phyloP scores from a whole-genome alignment of 2,329 filamentous ascomycete genomes.

The Calonectria fujianensis region DNA sequence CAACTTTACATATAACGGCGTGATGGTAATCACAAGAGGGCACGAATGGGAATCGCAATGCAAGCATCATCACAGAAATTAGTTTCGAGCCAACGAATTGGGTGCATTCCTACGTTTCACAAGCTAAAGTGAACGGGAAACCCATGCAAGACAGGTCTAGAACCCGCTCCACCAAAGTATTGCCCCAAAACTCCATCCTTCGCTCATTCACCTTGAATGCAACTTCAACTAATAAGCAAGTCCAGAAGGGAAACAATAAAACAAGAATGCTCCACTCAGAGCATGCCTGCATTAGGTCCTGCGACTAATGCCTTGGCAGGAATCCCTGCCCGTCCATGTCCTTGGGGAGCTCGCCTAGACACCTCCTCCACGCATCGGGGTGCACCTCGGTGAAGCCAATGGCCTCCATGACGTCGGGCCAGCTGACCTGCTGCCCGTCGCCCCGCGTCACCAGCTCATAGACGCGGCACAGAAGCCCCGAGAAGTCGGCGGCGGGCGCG shows the following conservation, averaged over 20 bases:
- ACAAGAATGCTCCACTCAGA: not conserved
- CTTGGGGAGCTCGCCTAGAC: slow-evolving; percentile 42
- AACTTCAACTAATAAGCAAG: not conserved
- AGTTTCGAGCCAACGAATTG: not conserved
- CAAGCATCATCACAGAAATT: not conserved
- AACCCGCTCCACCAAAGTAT: not conserved
- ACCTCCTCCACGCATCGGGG: slow-evolving; percentile 41
- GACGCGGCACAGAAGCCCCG: slow-evolving; percentile 44
- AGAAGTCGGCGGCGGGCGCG: slow-evolving; percentile 43
- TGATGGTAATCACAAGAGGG: not conserved
- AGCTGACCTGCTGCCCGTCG: slow-evolving; percentile 37
- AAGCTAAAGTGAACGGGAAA: not conserved
- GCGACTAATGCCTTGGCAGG: not conserved
- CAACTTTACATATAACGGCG: not conserved
- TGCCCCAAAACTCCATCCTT: not conserved
- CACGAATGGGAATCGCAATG: slow-evolving; percentile 12
- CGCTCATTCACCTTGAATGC: not conserved
- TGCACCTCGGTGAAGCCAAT: slow-evolving; percentile 43
- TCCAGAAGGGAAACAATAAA: not conserved
- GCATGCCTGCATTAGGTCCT: not conserved
- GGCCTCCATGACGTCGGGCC: slow-evolving; percentile 46
- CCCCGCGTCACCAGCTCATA: slow-evolving; percentile 52
- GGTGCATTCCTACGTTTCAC: not conserved
- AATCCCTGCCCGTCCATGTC: not conserved
- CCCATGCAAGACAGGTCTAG: not conserved